Evolutionary conservation across 257 asterid species (phyloP).

Genomic region (Buddleja alternifolia): DNA sequence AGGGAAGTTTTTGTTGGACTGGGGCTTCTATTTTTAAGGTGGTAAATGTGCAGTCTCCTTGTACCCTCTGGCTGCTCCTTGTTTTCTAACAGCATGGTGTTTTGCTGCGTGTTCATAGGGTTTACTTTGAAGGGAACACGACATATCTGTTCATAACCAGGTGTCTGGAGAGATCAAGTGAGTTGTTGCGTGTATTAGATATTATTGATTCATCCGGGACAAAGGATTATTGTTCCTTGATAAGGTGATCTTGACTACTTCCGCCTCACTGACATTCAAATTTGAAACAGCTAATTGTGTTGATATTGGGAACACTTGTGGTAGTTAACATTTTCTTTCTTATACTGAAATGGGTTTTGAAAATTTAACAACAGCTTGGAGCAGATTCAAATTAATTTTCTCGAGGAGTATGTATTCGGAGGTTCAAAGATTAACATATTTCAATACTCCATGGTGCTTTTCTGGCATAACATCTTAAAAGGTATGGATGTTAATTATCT

Average conservation of each 20-base stretch:
- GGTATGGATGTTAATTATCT: constrained; percentile 30
- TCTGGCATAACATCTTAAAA: constrained; percentile 36
- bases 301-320: neutral
- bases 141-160: constrained; percentile 47
- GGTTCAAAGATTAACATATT: constrained; percentile 42
- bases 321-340: no score
- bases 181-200: constrained; percentile 39
- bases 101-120: constrained; percentile 33
- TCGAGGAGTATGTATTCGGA: constrained; percentile 41
- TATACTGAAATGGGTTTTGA: constrained; percentile 12
- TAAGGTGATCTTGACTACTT: constrained; percentile 42
- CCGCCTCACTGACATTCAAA: neutral
- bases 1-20: constrained; percentile 47
- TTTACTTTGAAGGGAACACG: constrained; percentile 39
- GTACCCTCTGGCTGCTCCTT: neutral
- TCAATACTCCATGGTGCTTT: constrained; percentile 51
- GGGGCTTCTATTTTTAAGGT: constrained; percentile 56
- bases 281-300: constrained; percentile 13
- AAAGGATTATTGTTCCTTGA: constrained; percentile 32
- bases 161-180: constrained; percentile 40
- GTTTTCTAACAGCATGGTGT: constrained; percentile 27
- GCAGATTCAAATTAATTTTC: constrained; percentile 43
- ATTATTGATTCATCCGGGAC: constrained; percentile 34
- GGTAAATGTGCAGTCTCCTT: constrained; percentile 24
- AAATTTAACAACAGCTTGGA: constrained; percentile 46